Base-by-base conservation (phyloP, 345 rosid genomes). In the Aegle marmelos region DNA sequence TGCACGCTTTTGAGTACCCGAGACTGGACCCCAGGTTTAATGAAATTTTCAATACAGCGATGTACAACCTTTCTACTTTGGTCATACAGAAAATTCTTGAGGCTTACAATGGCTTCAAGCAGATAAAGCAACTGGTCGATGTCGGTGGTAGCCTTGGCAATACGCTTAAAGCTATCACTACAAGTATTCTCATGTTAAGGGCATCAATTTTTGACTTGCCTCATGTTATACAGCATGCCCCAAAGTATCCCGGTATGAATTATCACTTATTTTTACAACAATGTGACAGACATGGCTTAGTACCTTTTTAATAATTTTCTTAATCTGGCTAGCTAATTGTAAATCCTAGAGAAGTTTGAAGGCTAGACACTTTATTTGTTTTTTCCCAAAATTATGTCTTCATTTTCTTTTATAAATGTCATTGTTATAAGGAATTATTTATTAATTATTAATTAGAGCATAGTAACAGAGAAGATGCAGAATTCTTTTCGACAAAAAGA, bases 91-190 rank as follows among this genome's bases (percentile, higher is more conserved):
- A 83, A 56, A 67, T 86, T 41, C 70, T 85, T 22, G 83, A 81
- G 58, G 80, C 75, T 9, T 88, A 88, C 79, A 73, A 39, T 2
- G 45, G 13, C 9, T 39, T 88, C 33, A 83, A 84, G 0, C 83
- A 78, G 39, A 75, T 88, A 30, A 48, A 31, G 2, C 74, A 81
- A 2, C 24, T 88, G 25, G 89, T 86, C 2, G 89, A 88, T 68
- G 91, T 88, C 5, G 91, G 91, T 30, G 91, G 89, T 1, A 85
- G 89, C 22, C 85, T 79, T 65, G 88, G 91, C 21, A 80, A 83
- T 2, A 80, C 85, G 9, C 60, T 88, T 17, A 74, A 56, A 59
- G 75, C 79, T 68, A 85, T 86, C n/a, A 53, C 83, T 48, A 73
- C n/a, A 84, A 83, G 57, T 80, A 78, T 59, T 86, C 91, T 34